Evolutionary conservation across 2,329 filamentous ascomycete species (phyloP), one percentile per base, ranked within the genome.

Genomic region (Dothiorella sarmentorum): DNA sequence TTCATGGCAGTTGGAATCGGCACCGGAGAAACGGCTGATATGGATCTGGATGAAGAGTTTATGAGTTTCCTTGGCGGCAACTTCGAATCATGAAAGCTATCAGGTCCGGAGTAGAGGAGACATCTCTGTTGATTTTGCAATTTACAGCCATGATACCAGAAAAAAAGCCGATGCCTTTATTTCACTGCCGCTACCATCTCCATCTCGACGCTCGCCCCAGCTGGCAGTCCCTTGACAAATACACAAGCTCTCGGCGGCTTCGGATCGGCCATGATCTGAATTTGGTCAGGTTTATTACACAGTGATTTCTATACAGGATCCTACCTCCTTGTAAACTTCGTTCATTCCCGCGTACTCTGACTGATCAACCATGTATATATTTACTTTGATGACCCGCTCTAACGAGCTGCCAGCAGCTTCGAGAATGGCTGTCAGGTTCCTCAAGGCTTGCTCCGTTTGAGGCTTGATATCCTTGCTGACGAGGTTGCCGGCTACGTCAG

Each of bases 311-410:
- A n/a, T n/a, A n/a, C n/a, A n/a, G n/a, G n/a, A n/a, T 27, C 52
- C 18, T 18, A 56, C 37, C 20, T 45, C 52, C 17, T 31, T 69
- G 57, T 72, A 73, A 2, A 63, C 71, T 63, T 72, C 68, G 56
- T 73, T 72, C 67, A 69, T 68, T 13, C 63, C 66, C 3, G 63
- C 66, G 53, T 68, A 69, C 43, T 69, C 65, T 37, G 66, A 63
- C 63, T 67, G 67, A 60, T 68, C 65, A 29, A 65, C 63, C 17
- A 69, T 62, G 60, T 67, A 69, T 29, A 69, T 66, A 60, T 69
- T 69, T 57, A 63, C 65, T 56, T 68, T 69, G 60, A 69, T 63
- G 26, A 69, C 68, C 57, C 68, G 62, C 18, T 68, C 66, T 17
- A 69, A 55, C 17, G 64, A 67, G 2, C 65, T 68, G 1, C 66